A percentile compares a stretch with the other conserved stretches of the same genome.
These are phyloP conservation scores for Leccinum rimulosum DNA, from an alignment of 768 basidiomycete genomes.

Conservation along the genomic window DNA sequence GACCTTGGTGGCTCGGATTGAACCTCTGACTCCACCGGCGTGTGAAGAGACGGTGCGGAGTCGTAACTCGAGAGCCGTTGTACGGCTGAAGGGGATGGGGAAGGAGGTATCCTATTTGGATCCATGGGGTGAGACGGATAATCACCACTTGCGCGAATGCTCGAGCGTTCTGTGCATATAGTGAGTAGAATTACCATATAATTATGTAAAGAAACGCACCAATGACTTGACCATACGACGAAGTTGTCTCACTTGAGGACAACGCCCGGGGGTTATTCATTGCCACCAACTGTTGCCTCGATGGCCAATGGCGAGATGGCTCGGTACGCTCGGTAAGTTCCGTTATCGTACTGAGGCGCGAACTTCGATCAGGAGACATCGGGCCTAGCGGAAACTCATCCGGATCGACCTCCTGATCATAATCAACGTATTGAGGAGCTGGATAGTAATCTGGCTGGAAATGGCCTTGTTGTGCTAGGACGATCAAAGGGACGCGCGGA, in stretches of 20 bases:
- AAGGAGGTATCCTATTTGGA: constrained; percentile 60
- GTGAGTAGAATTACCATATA: constrained; percentile 4
- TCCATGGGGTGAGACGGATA: constrained; percentile 32
- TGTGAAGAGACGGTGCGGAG: constrained; percentile 51
- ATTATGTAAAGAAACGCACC: constrained; percentile 38
- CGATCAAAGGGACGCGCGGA: constrained; percentile 57
- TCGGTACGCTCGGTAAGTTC: constrained; percentile 69
- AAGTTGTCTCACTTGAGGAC: constrained; percentile 36
- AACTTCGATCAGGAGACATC: constrained; percentile 28
- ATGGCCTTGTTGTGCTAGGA: constrained; percentile 55
- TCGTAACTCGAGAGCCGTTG: constrained; percentile 57
- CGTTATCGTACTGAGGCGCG: constrained; percentile 60
- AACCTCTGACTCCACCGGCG: constrained; percentile 37
- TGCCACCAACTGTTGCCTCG: constrained; percentile 38
- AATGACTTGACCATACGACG: constrained; percentile 64
- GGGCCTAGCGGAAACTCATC: constrained; percentile 35
- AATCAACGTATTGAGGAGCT: constrained; percentile 21
- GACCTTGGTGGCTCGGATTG: constrained; percentile 34
- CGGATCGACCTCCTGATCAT: constrained; percentile 23
- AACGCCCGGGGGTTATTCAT: constrained; percentile 41
- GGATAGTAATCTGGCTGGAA: constrained; percentile 30
- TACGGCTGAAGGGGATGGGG: constrained; percentile 68
- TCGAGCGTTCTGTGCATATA: constrained; percentile 18
- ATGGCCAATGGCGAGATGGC: constrained; percentile 47
- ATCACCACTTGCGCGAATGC: neutral